Evolutionary conservation across 495 filamentous ascomycete species (phyloP).

Genomic region (Penicillium coprophilum): DNA sequence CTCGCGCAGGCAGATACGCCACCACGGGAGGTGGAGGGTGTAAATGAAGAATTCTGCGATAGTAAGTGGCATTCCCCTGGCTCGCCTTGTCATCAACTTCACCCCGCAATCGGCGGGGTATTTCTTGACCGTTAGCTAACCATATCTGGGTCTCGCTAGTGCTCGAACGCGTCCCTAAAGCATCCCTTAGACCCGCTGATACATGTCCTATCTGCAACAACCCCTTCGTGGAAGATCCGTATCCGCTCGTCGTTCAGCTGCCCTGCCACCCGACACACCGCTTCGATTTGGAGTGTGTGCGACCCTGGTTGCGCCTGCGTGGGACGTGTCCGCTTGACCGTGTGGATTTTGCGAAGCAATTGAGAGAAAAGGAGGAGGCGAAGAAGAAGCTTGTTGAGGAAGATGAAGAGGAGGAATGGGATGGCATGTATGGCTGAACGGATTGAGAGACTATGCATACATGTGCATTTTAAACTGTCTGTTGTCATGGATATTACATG

Average conservation of each 20-base stretch:
- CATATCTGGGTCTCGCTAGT: slow-evolving; percentile 28
- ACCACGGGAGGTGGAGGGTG: slow-evolving; percentile 68
- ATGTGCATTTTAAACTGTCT: neutral
- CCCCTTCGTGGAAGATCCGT: slow-evolving; percentile 70
- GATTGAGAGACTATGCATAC: slow-evolving; percentile 11
- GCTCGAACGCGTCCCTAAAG: slow-evolving; percentile 77
- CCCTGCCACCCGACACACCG: slow-evolving; percentile 79
- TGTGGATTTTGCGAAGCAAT: slow-evolving; percentile 73
- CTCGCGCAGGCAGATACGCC: slow-evolving; percentile 63
- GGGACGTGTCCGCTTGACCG: slow-evolving; percentile 88
- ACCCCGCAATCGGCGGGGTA: neutral
- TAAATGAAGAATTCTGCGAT: slow-evolving; percentile 78
- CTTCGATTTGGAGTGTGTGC: slow-evolving; percentile 94
- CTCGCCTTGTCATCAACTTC: neutral
- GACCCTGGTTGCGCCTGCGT: slow-evolving; percentile 85
- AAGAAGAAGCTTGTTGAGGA: slow-evolving; percentile 55
- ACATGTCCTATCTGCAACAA: slow-evolving; percentile 86
- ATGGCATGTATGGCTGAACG: slow-evolving; percentile 70
- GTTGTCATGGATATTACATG: neutral
- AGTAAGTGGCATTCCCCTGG: slow-evolving; percentile 27
- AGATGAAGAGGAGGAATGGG: slow-evolving; percentile 66
- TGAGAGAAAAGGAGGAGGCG: slow-evolving; percentile 58
- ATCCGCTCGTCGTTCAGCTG: slow-evolving; percentile 82
- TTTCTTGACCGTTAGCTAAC: neutral
- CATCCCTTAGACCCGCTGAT: slow-evolving; percentile 63